Evolutionary conservation across 208 protist genomes (phyloP).

Genomic region (Herpetomonas samuelpessoai): DNA sequence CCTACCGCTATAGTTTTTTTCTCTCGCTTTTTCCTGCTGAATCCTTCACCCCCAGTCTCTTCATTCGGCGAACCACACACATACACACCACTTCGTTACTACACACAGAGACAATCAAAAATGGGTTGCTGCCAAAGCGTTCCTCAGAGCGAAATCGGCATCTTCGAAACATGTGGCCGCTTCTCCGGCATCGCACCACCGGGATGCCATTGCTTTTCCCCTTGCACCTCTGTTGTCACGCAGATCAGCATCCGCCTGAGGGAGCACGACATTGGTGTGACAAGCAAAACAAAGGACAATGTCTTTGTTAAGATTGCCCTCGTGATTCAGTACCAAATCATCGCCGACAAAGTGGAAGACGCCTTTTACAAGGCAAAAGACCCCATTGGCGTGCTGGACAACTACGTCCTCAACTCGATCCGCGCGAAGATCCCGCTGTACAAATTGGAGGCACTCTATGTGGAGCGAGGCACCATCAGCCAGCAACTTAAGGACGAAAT

Average conservation of each 20-base stretch:
- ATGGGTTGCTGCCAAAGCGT: conserved; percentile 52
- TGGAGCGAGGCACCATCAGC: conserved; percentile 70
- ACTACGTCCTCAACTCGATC: conserved; percentile 74
- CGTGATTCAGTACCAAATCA: conserved; percentile 57
- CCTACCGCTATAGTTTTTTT: no score
- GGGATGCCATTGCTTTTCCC: conserved; percentile 57
- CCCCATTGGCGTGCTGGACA: conserved; percentile 40
- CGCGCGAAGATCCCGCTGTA: conserved; percentile 66
- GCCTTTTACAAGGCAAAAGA: conserved; percentile 47
- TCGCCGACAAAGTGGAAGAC: conserved; percentile 28
- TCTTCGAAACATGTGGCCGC: conserved; percentile 64
- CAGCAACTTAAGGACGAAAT: conserved; percentile 71
- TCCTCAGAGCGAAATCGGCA: conserved; percentile 51
- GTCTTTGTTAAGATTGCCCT: conserved; percentile 68
- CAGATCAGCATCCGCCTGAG: conserved; percentile 43
- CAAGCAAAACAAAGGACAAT: conserved; percentile 89
- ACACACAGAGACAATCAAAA: not conserved
- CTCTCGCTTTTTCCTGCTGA: not conserved
- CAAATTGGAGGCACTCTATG: conserved; percentile 78
- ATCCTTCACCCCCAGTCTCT: not conserved
- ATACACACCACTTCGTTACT: not conserved
- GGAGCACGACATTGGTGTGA: conserved; percentile 32
- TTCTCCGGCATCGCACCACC: conserved; percentile 44
- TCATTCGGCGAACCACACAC: not conserved
- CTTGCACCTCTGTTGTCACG: conserved; percentile 27